Conservation (phyloP, 2,329 filamentous ascomycete species). For the Diaporthe citrichinensis region DNA sequence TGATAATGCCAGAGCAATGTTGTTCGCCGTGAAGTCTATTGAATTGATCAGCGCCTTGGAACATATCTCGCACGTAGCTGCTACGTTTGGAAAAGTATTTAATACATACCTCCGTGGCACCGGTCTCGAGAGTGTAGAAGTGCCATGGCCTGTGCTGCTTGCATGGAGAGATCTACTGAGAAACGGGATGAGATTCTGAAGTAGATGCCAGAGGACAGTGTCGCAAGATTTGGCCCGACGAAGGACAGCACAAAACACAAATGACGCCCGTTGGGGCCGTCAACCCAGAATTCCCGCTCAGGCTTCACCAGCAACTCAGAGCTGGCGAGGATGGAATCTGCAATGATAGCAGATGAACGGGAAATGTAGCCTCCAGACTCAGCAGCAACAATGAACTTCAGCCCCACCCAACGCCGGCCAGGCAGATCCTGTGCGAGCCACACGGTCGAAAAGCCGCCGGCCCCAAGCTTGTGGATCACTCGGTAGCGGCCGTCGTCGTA, state of each 20-base stretch:
- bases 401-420: neutral
- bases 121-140: neutral
- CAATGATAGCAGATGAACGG: slow-evolving; percentile 5
- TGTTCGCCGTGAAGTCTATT: neutral
- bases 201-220: slow-evolving; percentile 1
- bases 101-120: neutral
- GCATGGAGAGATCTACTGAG: neutral
- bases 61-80: neutral
- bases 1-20: neutral
- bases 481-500: slow-evolving; percentile 14
- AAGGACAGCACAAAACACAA: slow-evolving; percentile 18
- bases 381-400: slow-evolving; percentile 1
- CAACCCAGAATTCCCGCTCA: neutral
- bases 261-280: slow-evolving; percentile 23
- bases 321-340: slow-evolving; percentile 1
- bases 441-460: slow-evolving; percentile 9
- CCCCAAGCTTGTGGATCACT: slow-evolving; percentile 15
- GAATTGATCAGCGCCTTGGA: neutral
- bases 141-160: slow-evolving; percentile 7
- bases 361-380: neutral
- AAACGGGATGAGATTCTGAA: neutral
- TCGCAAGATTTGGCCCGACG: slow-evolving; percentile 13
- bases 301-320: neutral
- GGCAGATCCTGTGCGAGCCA: slow-evolving; percentile 1
- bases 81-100: neutral